Base-by-base conservation (phyloP, 306 rosid species). In the Pterocarpus macrocarpus region DNA sequence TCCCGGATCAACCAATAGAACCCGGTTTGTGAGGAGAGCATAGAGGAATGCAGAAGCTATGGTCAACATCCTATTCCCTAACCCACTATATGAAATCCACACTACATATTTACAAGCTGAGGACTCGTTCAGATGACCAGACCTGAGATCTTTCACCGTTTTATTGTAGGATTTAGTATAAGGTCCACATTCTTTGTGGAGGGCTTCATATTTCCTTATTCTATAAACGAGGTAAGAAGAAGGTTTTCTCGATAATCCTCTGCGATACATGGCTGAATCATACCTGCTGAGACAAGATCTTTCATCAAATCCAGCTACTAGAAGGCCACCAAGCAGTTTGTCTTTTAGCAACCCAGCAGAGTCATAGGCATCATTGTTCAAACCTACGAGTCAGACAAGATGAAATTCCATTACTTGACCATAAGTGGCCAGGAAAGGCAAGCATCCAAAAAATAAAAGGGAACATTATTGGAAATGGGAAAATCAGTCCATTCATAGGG, bases 1-100 rank as follows among this genome's bases (percentile, higher is more conserved):
- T 64, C 97, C 94, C 64, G 94, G 97, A 84, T 91, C 94, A 45
- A 91, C 92, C 38, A 91, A 88, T 12, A 91, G 84, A 72, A 91
- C 90, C 35, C 94, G 90, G 79, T 87, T 77, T 12, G 94, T 88
- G 83, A 91, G 94, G 77, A 91, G 87, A 35, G 97, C 91, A 56
- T 90, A 91, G 10, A 91, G 89, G 85, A 91, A 91, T 13, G 89
- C 90, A 57, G 94, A 90, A 68, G 90, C 91, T 61, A 91, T 66
- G 73, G 97, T 86, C 33, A 91, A 66, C 43, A 91, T 90, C 84
- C 94, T 85, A 83, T 91, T 91, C 62, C 97, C 97, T 79, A 91
- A 85, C 45, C 97, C 97, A 76, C 97, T 88, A 55, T 70, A 91
- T 56, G 94, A 90, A 85, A 91, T 80, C 97, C 92, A 91, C 16